These are phyloP conservation scores for Juglanconis oblonga DNA, from an alignment of 2,329 filamentous ascomycete species.

Conservation along the genomic window DNA sequence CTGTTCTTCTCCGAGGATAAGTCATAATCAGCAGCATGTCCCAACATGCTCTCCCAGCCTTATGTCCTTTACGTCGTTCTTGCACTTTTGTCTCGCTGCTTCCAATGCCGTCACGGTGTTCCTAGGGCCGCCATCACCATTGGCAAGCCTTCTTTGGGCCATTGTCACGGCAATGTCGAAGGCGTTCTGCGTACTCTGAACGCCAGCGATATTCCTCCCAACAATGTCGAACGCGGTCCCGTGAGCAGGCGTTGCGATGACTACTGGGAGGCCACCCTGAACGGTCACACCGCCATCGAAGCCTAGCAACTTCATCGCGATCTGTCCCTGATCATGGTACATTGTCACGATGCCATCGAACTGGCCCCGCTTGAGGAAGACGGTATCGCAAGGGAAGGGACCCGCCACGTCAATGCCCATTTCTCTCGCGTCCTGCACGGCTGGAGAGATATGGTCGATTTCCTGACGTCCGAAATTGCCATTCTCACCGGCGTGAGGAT, in stretches of 20 bases:
- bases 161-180: slow-evolving; percentile 20
- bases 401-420: slow-evolving; percentile 29
- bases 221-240: slow-evolving; percentile 31
- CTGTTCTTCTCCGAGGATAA: too few relatives aligned
- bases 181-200: slow-evolving; percentile 30
- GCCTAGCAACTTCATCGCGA: slow-evolving; percentile 31
- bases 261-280: slow-evolving; percentile 30
- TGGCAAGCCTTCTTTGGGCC: too few relatives aligned
- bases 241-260: slow-evolving; percentile 29
- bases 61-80: too few relatives aligned
- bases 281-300: slow-evolving; percentile 34
- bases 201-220: slow-evolving; percentile 27
- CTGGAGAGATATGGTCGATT: slow-evolving; percentile 30
- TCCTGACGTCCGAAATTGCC: slow-evolving; percentile 31
- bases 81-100: too few relatives aligned
- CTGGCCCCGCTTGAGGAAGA: slow-evolving; percentile 29
- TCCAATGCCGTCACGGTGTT: too few relatives aligned
- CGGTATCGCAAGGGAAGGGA: slow-evolving; percentile 32
- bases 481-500: slow-evolving; percentile 33
- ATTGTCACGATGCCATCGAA: slow-evolving; percentile 35
- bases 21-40: too few relatives aligned
- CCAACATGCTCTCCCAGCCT: too few relatives aligned
- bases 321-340: slow-evolving; percentile 36
- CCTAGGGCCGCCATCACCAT: too few relatives aligned
- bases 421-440: slow-evolving; percentile 24